Evolutionary conservation across 2,329 filamentous ascomycete species (phyloP), one percentile per base, ranked within the genome.

Genomic region (Chrysosphaeria jannelii): DNA sequence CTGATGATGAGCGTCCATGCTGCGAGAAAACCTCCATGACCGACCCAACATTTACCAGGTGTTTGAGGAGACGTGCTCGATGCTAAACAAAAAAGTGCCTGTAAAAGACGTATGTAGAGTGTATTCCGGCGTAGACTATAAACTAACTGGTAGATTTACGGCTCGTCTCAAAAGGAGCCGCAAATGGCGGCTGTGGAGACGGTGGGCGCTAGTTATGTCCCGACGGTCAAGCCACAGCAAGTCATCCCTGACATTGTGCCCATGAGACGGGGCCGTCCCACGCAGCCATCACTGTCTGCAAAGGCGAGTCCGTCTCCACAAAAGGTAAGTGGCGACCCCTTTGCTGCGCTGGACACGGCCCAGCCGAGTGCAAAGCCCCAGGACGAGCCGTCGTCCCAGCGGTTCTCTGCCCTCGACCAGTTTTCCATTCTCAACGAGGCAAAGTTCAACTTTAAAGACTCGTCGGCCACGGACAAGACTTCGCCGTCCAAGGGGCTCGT

Each of bases 11-110:
- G 78, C 67, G 8, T 81, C 65, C 25, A 93, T 91, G 85, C 49
- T 97, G 36, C 67, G 63, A 35, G 85, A 93, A 41, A 65, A 70
- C 34, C 75, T 76, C 24, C 55, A 64, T 28, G 41, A 47, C 23
- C 60, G 85, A 31, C 85, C 85, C 4, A 93, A 81, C 38, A 89
- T 97, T 30, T 97, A 90, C 39, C 71, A 91, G 42, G 76, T 89
- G 4, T 51, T 97, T 15, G 62, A 65, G 30, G 79, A 93, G 46
- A 63, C 69, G 14, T 91, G 79, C 43, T 51, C 58, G 17, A 88
- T 97, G 75, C 71, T 85, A 39, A 74, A 78, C 26, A 68, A 68
- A 29, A 66, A 79, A 32, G 57, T 79, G 7, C 79, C 79, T 1
- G 71, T 97, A 34, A 70, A 74, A 48, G 79, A 97, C 47, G 76